phyloP scores from a whole-genome alignment of 495 filamentous ascomycete species.

The Aspergillus conjunctus region DNA sequence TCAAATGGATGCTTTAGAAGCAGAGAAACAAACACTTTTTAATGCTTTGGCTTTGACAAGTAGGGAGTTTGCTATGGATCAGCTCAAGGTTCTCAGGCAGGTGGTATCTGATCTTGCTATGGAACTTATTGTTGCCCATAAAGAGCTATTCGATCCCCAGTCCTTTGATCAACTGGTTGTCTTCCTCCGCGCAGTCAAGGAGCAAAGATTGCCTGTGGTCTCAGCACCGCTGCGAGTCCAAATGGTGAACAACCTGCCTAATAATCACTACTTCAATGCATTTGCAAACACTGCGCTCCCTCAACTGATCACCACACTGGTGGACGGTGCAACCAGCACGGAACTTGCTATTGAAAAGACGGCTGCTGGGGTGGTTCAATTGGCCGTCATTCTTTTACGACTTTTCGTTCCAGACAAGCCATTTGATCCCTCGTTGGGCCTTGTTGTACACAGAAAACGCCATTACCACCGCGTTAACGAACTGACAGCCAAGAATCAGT shows the following conservation, averaged over 20 bases:
- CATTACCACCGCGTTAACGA: slow-evolving; percentile 57
- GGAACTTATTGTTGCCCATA: slow-evolving; percentile 50
- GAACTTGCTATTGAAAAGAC: slow-evolving; percentile 27
- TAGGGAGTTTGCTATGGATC: slow-evolving; percentile 49
- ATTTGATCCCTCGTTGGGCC: slow-evolving; percentile 80
- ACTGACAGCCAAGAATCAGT: slow-evolving; percentile 58
- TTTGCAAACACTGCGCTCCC: slow-evolving; percentile 39
- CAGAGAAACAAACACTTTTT: slow-evolving; percentile 64
- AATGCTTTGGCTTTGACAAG: slow-evolving; percentile 52
- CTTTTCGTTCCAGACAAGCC: slow-evolving; percentile 84
- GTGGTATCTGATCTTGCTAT: slow-evolving; percentile 51
- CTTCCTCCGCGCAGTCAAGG: slow-evolving; percentile 30
- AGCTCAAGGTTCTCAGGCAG: slow-evolving; percentile 48
- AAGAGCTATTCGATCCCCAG: slow-evolving; percentile 39
- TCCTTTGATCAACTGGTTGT: slow-evolving; percentile 33
- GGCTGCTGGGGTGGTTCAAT: slow-evolving; percentile 39
- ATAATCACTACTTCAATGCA: slow-evolving; percentile 39
- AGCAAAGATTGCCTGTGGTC: slow-evolving; percentile 24
- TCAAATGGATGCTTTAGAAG: slow-evolving; percentile 64
- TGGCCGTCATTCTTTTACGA: slow-evolving; percentile 55
- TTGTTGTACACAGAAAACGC: slow-evolving; percentile 69
- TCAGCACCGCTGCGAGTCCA: slow-evolving; percentile 18
- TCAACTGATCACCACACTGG: slow-evolving; percentile 34
- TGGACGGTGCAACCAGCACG: slow-evolving; percentile 12
- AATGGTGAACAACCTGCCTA: slow-evolving; percentile 30